Conservation (phyloP, 148 eudicot genomes). For the Heliosperma pusillum region DNA sequence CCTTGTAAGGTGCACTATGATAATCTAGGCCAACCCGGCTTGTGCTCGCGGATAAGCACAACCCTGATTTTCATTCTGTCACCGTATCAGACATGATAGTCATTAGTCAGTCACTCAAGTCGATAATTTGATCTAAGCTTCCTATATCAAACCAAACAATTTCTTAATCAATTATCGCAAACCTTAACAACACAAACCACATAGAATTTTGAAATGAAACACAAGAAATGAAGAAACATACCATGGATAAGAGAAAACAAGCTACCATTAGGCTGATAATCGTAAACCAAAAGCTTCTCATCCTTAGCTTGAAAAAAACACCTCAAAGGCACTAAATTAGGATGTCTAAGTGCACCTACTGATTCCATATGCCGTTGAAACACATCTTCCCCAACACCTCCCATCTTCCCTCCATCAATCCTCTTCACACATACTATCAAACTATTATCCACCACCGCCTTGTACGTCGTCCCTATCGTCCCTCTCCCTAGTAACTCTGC, state of each 20-base stretch:
- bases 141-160: too few relatives aligned
- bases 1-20: too few relatives aligned
- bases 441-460: slow-evolving; percentile 57
- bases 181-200: too few relatives aligned
- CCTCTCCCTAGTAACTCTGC: slow-evolving; percentile 63
- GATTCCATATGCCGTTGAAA: slow-evolving; percentile 61
- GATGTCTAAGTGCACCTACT: slow-evolving; percentile 58
- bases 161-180: too few relatives aligned
- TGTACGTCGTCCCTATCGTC: slow-evolving; percentile 54
- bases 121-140: too few relatives aligned
- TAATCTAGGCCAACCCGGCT: too few relatives aligned
- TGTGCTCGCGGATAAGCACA: too few relatives aligned
- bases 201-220: too few relatives aligned
- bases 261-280: slow-evolving; percentile 64
- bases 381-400: slow-evolving; percentile 36
- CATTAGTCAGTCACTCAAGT: too few relatives aligned
- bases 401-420: slow-evolving; percentile 37
- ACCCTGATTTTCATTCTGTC: too few relatives aligned
- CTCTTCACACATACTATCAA: slow-evolving; percentile 60
- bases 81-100: too few relatives aligned
- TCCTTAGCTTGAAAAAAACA: slow-evolving; percentile 61
- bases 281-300: slow-evolving; percentile 58
- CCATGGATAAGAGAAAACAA: slow-evolving; percentile 59
- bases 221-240: slow-evolving; percentile 7
- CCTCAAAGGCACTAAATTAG: slow-evolving; percentile 53